A percentile compares a stretch with the other conserved stretches of the same genome.
These are phyloP conservation scores for Diaporthe vexans DNA, from an alignment of 2,329 filamentous ascomycete species.

Conservation along the genomic window DNA sequence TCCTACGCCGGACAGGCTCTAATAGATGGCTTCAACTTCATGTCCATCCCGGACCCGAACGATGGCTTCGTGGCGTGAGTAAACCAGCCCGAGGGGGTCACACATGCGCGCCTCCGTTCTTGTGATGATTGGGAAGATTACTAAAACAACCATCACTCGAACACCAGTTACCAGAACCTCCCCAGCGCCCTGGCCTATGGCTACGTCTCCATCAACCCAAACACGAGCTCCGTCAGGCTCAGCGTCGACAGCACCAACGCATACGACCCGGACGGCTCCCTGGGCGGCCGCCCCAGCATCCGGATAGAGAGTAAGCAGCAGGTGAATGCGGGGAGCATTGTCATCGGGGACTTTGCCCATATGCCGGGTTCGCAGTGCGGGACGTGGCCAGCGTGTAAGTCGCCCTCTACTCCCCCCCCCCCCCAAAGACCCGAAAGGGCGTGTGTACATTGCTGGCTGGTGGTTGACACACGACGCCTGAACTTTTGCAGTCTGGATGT, in stretches of 20 bases:
- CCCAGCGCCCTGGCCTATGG: slow-evolving; percentile 55
- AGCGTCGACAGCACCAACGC: slow-evolving; percentile 59
- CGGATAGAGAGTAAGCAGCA: slow-evolving; percentile 60
- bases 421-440: neutral
- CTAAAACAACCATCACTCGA: slow-evolving; percentile 20
- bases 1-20: slow-evolving; percentile 60
- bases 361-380: slow-evolving; percentile 64
- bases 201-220: slow-evolving; percentile 58
- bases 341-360: slow-evolving; percentile 63
- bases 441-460: neutral
- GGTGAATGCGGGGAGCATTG: slow-evolving; percentile 59
- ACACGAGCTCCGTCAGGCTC: slow-evolving; percentile 59
- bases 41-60: slow-evolving; percentile 70
- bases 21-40: slow-evolving; percentile 64
- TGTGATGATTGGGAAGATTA: neutral
- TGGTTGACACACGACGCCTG: neutral
- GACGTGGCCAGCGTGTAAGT: slow-evolving; percentile 57
- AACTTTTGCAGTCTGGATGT: slow-evolving; percentile 59
- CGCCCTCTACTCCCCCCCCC: neutral
- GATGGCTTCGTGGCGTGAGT: slow-evolving; percentile 77
- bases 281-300: slow-evolving; percentile 57
- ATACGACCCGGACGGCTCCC: slow-evolving; percentile 56
- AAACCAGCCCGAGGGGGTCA: slow-evolving; percentile 42
- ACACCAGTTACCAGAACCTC: slow-evolving; percentile 58
- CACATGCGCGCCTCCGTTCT: slow-evolving; percentile 40